These are phyloP conservation scores for Lobosporangium transversale DNA, from an alignment of 192 early-diverging fungal genomes.

Conservation along the genomic window DNA sequence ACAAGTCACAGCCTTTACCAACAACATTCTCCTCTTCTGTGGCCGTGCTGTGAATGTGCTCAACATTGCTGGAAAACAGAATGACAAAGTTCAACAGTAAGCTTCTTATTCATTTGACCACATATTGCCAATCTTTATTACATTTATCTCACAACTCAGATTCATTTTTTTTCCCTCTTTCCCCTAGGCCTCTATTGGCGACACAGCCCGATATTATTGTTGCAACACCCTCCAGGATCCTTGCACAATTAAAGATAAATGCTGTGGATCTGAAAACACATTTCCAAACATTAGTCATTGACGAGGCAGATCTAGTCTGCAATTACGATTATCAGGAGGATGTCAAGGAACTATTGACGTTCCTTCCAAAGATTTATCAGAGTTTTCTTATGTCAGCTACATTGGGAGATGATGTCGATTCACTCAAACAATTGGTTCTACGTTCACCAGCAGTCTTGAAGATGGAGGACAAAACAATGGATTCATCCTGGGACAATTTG, in stretches of 20 bases:
- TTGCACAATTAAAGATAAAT: slow-evolving; percentile 78
- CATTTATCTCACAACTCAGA: neutral
- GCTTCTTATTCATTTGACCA: neutral
- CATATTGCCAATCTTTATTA: neutral
- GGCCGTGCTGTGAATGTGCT: slow-evolving; percentile 69
- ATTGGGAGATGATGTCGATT: slow-evolving; percentile 86
- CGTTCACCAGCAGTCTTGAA: slow-evolving; percentile 85
- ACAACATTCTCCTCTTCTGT: slow-evolving; percentile 79
- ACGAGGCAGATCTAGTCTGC: slow-evolving; percentile 95
- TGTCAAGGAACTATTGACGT: slow-evolving; percentile 75
- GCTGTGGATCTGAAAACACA: slow-evolving; percentile 41
- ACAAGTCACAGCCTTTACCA: slow-evolving; percentile 84
- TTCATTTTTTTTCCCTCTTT: neutral
- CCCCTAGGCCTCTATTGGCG: slow-evolving; percentile 75
- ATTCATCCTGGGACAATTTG: slow-evolving; percentile 69
- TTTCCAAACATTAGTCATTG: slow-evolving; percentile 87
- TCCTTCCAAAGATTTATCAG: slow-evolving; percentile 89
- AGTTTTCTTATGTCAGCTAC: slow-evolving; percentile 96
- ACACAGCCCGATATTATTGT: slow-evolving; percentile 91
- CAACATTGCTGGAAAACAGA: slow-evolving; percentile 72
- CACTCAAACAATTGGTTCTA: slow-evolving; percentile 85
- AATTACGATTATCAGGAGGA: slow-evolving; percentile 96
- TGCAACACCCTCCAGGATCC: slow-evolving; percentile 84
- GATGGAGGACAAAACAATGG: slow-evolving; percentile 82
- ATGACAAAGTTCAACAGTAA: slow-evolving; percentile 66